Evolutionary conservation across 2,329 filamentous ascomycete genomes (phyloP).

Genomic region (Pseudocercospora ulei): DNA sequence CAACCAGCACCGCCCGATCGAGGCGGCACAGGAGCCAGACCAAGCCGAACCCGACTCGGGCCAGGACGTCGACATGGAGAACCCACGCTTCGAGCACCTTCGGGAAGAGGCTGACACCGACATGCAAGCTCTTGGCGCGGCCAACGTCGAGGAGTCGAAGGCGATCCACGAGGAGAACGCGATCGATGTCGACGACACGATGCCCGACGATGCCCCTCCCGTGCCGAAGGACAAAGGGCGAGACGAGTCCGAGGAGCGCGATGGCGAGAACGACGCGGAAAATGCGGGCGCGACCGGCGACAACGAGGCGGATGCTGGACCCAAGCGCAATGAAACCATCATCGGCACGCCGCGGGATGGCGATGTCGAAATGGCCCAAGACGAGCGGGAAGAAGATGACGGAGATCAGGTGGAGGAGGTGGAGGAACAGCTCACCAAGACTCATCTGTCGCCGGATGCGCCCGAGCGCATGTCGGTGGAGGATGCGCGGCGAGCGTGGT

Average conservation of each 20-base stretch:
- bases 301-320: slow-evolving; percentile 15
- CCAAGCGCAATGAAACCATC: slow-evolving; percentile 35
- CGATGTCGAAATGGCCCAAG: slow-evolving; percentile 37
- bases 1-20: slow-evolving; percentile 74
- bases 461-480: slow-evolving; percentile 30
- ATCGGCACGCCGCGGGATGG: slow-evolving; percentile 39
- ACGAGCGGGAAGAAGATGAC: slow-evolving; percentile 32
- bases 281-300: slow-evolving; percentile 12
- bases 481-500: slow-evolving; percentile 68
- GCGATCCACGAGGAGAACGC: slow-evolving; percentile 83
- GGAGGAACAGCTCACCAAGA: slow-evolving; percentile 58
- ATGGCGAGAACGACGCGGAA: slow-evolving; percentile 35
- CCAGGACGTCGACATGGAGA: slow-evolving; percentile 52
- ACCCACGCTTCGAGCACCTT: slow-evolving; percentile 87
- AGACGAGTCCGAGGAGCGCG: slow-evolving; percentile 32
- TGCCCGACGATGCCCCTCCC: slow-evolving; percentile 29
- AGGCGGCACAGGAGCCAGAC: slow-evolving; percentile 44
- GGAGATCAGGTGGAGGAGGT: slow-evolving; percentile 37
- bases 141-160: slow-evolving; percentile 75
- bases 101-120: slow-evolving; percentile 75
- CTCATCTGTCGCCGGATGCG: slow-evolving; percentile 49
- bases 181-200: slow-evolving; percentile 43
- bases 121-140: slow-evolving; percentile 80
- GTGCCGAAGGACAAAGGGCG: slow-evolving; percentile 27
- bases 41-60: slow-evolving; percentile 44